Evolutionary conservation across 768 basidiomycete species (phyloP).

Genomic region (Tylopilus vinaceipallidus): DNA sequence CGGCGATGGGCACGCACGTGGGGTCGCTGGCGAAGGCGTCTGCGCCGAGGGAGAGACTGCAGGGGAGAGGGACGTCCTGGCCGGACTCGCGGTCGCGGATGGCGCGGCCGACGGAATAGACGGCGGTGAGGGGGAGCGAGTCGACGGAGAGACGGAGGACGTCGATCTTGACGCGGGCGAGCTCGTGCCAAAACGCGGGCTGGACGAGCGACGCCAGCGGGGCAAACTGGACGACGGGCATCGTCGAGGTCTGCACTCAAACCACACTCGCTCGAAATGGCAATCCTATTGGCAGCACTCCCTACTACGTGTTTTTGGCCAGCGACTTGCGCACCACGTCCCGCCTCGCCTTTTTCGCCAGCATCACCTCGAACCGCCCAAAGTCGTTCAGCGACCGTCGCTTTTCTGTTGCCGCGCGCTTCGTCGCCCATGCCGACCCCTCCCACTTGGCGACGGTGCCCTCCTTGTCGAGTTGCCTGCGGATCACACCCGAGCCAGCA

Average conservation of each 20-base stretch:
- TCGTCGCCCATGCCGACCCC: slow-evolving; percentile 84
- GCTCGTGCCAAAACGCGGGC: slow-evolving; percentile 90
- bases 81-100: slow-evolving; percentile 78
- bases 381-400: slow-evolving; percentile 86
- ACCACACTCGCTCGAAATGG: slow-evolving; percentile 10
- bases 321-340: slow-evolving; percentile 74
- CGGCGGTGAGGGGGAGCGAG: slow-evolving; percentile 58
- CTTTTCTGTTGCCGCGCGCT: slow-evolving; percentile 69
- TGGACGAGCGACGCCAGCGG: slow-evolving; percentile 86
- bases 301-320: too few species aligned
- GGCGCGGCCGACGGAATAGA: slow-evolving; percentile 68
- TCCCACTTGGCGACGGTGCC: slow-evolving; percentile 86
- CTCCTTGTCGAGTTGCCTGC: slow-evolving; percentile 87
- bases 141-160: slow-evolving; percentile 80
- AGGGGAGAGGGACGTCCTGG: slow-evolving; percentile 67
- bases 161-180: slow-evolving; percentile 88
- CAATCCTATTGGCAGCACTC: slow-evolving; percentile 23
- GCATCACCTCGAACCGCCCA: slow-evolving; percentile 82
- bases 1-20: slow-evolving; percentile 39
- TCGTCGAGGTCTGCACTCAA: neutral
- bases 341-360: slow-evolving; percentile 85
- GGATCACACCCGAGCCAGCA: slow-evolving; percentile 78
- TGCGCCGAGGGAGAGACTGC: slow-evolving; percentile 60
- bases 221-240: slow-evolving; percentile 78
- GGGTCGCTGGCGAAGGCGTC: slow-evolving; percentile 56